Evolutionary conservation across 148 eudicot genomes (phyloP).

Genomic region (Amaranthus palmeri): DNA sequence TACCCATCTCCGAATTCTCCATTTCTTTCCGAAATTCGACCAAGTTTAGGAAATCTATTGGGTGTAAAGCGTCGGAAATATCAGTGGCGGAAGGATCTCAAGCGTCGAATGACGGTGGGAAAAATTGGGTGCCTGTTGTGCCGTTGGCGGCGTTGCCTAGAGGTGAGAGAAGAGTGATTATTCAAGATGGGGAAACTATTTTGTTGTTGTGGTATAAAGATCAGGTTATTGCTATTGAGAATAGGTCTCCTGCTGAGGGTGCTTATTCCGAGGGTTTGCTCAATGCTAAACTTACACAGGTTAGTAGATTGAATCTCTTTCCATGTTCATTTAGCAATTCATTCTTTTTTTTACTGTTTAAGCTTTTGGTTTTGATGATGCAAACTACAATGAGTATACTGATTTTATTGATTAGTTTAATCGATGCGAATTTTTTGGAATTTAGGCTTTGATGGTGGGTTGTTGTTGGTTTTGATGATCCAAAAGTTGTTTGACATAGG

Average conservation of each 20-base stretch:
- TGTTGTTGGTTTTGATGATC: too few relatives aligned
- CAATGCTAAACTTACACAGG: slow-evolving; percentile 97
- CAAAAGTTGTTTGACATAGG: too few relatives aligned
- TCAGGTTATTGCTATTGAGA: slow-evolving; percentile 76
- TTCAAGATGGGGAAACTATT: slow-evolving; percentile 78
- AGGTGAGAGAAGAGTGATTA: slow-evolving; percentile 90
- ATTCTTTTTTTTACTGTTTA: too few relatives aligned
- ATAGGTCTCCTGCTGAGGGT: slow-evolving; percentile 95
- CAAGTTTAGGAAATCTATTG: not conserved
- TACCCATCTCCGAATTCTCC: too few relatives aligned
- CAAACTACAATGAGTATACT: too few relatives aligned
- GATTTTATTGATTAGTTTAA: too few relatives aligned
- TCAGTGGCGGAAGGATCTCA: slow-evolving; percentile 35
- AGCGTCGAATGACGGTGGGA: slow-evolving; percentile 22
- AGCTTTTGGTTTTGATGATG: not conserved
- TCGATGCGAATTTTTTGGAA: too few relatives aligned
- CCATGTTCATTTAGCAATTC: not conserved
- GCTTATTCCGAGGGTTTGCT: slow-evolving; percentile 90
- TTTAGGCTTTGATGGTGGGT: too few relatives aligned
- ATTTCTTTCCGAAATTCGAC: too few relatives aligned
- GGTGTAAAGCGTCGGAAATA: slow-evolving; percentile 56
- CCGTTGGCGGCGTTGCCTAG: slow-evolving; percentile 78
- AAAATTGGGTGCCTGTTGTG: slow-evolving; percentile 91
- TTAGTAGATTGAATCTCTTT: slow-evolving; percentile 8
- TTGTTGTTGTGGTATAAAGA: slow-evolving; percentile 81